Conservation (phyloP, 768 basidiomycete genomes). For the Suillus occidentalis region DNA sequence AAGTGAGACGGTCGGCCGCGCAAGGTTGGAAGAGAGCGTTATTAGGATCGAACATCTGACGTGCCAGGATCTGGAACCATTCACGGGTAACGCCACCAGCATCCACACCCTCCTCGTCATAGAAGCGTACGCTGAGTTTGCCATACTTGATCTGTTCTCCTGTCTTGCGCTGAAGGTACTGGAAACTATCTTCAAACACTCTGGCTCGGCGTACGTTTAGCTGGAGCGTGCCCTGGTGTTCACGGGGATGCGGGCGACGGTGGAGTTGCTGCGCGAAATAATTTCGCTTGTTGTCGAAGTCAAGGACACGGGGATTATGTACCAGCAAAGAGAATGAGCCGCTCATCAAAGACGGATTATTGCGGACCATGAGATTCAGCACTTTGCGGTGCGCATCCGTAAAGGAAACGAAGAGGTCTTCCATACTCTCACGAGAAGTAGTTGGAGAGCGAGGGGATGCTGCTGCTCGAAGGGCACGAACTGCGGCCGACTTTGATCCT, state of each 20-base stretch:
- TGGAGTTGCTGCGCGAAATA: constrained; percentile 93
- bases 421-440: constrained; percentile 74
- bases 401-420: constrained; percentile 90
- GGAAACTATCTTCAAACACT: constrained; percentile 98
- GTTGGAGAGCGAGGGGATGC: constrained; percentile 69
- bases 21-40: constrained; percentile 98
- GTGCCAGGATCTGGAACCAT: constrained; percentile 97
- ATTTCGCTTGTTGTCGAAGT: constrained; percentile 99
- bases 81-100: constrained; percentile 97
- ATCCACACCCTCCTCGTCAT: constrained; percentile 97
- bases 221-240: constrained; percentile 81
- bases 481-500: constrained; percentile 57
- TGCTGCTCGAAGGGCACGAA: constrained; percentile 59
- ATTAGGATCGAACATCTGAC: constrained; percentile 99
- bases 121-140: constrained; percentile 94
- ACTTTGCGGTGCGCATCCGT: constrained; percentile 93
- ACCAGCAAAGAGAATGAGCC: constrained; percentile 97
- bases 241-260: constrained; percentile 73
- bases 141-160: constrained; percentile 98
- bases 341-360: constrained; percentile 96
- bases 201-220: constrained; percentile 86
- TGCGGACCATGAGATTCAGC: constrained; percentile 96
- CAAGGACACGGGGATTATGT: constrained; percentile 92
- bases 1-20: constrained; percentile 91
- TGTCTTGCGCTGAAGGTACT: constrained; percentile 81